A percentile compares a stretch with the other conserved stretches of the same genome.
Conservation (phyloP, 169 alveolate species). For the Theileria annulata region DNA sequence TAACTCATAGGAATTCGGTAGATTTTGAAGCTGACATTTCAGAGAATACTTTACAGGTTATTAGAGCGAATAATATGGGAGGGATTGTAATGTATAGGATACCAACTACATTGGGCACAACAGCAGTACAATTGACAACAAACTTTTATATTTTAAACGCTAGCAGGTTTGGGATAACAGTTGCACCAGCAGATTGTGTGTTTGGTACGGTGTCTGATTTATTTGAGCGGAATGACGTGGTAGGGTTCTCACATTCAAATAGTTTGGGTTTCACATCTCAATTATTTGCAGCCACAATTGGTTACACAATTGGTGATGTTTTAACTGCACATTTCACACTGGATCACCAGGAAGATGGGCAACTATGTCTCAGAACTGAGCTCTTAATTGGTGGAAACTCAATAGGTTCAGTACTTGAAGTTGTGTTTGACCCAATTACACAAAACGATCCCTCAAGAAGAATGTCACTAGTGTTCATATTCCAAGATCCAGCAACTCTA, state of each 20-base stretch:
- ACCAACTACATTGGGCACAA: conserved; percentile 83
- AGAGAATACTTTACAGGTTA: conserved; percentile 71
- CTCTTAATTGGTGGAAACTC: conserved; percentile 87
- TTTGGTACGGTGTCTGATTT: conserved; percentile 82
- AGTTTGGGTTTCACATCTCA: conserved; percentile 76
- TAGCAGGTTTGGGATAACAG: conserved; percentile 90
- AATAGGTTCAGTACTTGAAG: conserved; percentile 89
- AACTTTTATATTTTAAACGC: conserved; percentile 79
- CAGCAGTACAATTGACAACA: conserved; percentile 46
- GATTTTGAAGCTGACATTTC: conserved; percentile 80
- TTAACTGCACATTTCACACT: conserved; percentile 78
- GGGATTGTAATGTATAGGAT: conserved; percentile 87
- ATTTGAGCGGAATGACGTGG: conserved; percentile 89
- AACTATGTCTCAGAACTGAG: conserved; percentile 85
- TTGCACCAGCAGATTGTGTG: conserved; percentile 89
- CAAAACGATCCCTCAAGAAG: conserved; percentile 83
- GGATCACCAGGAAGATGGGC: conserved; percentile 79
- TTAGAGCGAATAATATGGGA: conserved; percentile 80
- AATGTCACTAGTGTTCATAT: conserved; percentile 85
- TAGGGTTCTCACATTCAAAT: conserved; percentile 82
- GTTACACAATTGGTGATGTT: conserved; percentile 78
- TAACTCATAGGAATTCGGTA: conserved; percentile 73
- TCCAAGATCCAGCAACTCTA: conserved; percentile 71
- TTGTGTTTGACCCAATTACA: conserved; percentile 82
- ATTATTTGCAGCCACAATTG: conserved; percentile 83